Conservation (phyloP, 805 yeast genomes). For the Millerago galiae region DNA sequence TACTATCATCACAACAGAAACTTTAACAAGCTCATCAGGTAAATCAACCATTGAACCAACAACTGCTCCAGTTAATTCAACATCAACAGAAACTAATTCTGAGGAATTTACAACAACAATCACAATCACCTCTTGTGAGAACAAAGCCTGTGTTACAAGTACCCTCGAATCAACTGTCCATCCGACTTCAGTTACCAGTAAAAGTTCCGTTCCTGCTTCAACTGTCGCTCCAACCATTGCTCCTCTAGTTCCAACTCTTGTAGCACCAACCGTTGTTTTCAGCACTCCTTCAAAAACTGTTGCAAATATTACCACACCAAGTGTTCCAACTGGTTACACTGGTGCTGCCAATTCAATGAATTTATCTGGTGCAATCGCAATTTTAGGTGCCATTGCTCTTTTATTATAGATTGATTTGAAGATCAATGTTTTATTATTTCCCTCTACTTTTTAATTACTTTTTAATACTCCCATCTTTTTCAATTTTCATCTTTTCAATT, state of each 20-base stretch:
- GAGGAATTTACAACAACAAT: conserved; percentile 2
- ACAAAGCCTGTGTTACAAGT: background rate
- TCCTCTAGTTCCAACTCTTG: background rate
- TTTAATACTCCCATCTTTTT: background rate
- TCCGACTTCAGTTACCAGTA: background rate
- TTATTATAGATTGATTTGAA: conserved; percentile 3
- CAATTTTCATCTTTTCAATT: background rate
- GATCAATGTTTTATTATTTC: background rate
- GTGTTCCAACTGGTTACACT: conserved; percentile 1
- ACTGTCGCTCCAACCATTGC: background rate
- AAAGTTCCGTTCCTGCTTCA: background rate
- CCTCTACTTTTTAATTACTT: background rate
- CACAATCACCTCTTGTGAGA: conserved; percentile 1
- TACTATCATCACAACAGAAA: background rate
- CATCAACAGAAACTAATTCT: background rate
- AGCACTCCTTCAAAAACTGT: background rate
- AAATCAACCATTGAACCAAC: conserved; percentile 1
- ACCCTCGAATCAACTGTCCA: background rate
- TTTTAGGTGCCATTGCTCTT: conserved; percentile 7
- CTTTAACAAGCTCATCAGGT: background rate
- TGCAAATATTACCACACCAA: conserved; percentile 3
- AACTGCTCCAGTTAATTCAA: background rate
- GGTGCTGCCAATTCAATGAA: conserved; percentile 5
- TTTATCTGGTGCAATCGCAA: conserved; percentile 5
- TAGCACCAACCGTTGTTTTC: background rate